Base-by-base conservation (phyloP, 305 asterid species). In the Solanum hybrid region DNA sequence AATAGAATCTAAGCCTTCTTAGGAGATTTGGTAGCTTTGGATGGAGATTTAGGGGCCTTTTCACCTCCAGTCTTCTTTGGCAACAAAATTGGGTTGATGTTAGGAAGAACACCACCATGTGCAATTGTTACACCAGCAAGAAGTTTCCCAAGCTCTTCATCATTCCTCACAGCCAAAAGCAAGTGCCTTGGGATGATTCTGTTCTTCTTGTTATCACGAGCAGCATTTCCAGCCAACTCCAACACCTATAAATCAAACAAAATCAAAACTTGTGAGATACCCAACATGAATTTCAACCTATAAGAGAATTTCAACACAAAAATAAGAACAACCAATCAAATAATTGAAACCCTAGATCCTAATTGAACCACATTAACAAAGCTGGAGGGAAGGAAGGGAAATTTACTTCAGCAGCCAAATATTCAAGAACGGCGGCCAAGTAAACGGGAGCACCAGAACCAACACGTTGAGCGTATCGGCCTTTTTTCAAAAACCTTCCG, bases 211-310 rank as follows among this genome's bases (percentile, higher is more conserved):
- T 95, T 95, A 77, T 95, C 98, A 1, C 97, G 82, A 0, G 98
- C 98, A 3, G 98, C 98, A 88, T 96, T 96, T 77, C 98, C 98
- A 39, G 98, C 98, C 93, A 95, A 92, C 77, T 95, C 98, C 90
- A 95, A 77, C 33, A 95, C 98, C 98, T 95, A 22, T 37, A 87
- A 87, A 40, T 4, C 84, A 46, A 40, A 51, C 18, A n/a, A 67
- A 85, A 4, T 18, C n/a, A 14, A 6, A 13, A 77, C 24, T 34
- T 20, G 14, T 18, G 13, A 34, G 83, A 31, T 14, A 75, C 3
- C 81, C 81, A 31, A 75, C 9, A 75, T 3, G 4, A 75, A 29
- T 75, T 8, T 75, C 37, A 74, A 10, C 80, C 3, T 74, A 5
- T 74, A 12, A 51, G 13, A 24, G 29, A 8, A 13, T 73, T 73